phyloP scores from a whole-genome alignment of 352 stramenopile species.

The Pythium grandisporangium region DNA sequence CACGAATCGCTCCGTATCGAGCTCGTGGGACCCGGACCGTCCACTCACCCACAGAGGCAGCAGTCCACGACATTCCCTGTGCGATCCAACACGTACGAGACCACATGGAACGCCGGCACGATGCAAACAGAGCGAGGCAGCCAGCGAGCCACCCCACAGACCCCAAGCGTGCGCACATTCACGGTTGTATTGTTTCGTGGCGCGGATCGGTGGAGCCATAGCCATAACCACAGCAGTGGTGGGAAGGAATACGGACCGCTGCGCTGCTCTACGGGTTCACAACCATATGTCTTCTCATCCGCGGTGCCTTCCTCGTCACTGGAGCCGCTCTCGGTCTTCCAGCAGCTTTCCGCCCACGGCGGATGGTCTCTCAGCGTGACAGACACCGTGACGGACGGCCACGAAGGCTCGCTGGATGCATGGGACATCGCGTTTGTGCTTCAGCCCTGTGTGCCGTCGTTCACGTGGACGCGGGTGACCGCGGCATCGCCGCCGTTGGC shows the following conservation, averaged over 20 bases:
- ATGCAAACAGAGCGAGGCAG: constrained; percentile 9
- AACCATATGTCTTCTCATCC: no score
- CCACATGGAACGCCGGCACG: constrained; percentile 42
- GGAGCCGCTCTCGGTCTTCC: constrained; percentile 46
- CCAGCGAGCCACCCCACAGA: constrained; percentile 21
- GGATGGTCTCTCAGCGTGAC: constrained; percentile 52
- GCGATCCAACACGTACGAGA: constrained; percentile 22
- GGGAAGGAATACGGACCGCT: no score
- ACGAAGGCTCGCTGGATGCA: constrained; percentile 26
- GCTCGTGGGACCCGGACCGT: constrained; percentile 48
- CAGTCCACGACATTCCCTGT: constrained; percentile 26
- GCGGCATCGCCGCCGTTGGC: constrained; percentile 27
- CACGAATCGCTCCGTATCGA: constrained; percentile 38
- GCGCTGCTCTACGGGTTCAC: no score
- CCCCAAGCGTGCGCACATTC: constrained; percentile 29
- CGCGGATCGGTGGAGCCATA: no score
- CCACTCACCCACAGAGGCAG: constrained; percentile 39
- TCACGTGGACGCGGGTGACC: constrained; percentile 25
- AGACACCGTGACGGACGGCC: constrained; percentile 28
- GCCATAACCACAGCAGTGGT: no score
- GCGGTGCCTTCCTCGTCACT: constrained; percentile 23
- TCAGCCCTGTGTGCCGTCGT: constrained; percentile 35
- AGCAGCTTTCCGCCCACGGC: constrained; percentile 33
- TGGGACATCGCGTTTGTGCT: constrained; percentile 54
- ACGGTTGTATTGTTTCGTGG: no score